Percentiles rank a stretch among this genome's conserved stretches.
phyloP scores from a whole-genome alignment of 805 yeast genomes.

The Candida oleophila region DNA sequence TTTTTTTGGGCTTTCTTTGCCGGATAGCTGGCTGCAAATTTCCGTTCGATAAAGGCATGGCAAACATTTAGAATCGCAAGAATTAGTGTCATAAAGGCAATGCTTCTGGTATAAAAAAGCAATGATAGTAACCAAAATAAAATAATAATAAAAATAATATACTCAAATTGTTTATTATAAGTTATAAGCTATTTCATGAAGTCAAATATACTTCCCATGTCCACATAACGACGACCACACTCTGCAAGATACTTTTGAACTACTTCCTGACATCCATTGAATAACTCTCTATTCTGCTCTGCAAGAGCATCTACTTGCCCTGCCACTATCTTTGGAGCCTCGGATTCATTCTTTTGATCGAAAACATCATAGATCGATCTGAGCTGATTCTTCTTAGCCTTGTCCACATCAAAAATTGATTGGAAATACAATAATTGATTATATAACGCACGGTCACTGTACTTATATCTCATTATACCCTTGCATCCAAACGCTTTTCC shows the following conservation, averaged over 20 bases:
- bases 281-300: constrained; percentile 71
- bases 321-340: constrained; percentile 31
- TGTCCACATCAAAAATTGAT: constrained; percentile 77
- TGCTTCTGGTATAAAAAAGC: no score
- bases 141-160: no score
- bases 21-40: no score
- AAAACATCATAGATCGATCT: constrained; percentile 50
- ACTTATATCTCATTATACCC: constrained; percentile 78
- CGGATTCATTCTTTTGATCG: constrained; percentile 19
- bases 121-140: no score
- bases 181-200: constrained; percentile 35
- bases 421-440: constrained; percentile 81
- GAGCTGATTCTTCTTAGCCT: constrained; percentile 58
- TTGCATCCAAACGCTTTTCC: constrained; percentile 66
- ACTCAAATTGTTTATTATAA: background rate
- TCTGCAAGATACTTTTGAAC: constrained; percentile 72
- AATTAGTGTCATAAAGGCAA: no score
- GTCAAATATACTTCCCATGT: constrained; percentile 77
- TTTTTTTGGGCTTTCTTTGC: no score
- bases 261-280: constrained; percentile 53
- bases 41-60: no score
- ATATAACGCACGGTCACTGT: constrained; percentile 77
- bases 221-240: constrained; percentile 87
- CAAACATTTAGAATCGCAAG: no score
- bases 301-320: constrained; percentile 71